Evolutionary conservation across 768 basidiomycete species (phyloP).

Genomic region (Suillus discolor): DNA sequence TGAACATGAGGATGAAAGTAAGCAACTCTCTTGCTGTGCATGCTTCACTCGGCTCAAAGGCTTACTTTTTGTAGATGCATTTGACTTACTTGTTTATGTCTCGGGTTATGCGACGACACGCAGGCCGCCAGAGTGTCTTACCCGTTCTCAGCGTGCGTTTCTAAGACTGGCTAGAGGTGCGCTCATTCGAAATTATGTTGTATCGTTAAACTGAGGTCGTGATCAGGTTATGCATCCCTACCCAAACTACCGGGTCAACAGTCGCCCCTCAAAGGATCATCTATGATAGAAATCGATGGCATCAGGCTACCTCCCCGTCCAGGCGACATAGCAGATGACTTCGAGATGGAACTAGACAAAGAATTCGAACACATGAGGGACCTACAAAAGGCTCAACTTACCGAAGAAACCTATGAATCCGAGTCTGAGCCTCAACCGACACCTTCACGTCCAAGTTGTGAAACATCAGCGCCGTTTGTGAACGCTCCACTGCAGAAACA

Average conservation of each 20-base stretch:
- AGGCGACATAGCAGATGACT: constrained; percentile 60
- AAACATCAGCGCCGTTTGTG: constrained; percentile 10
- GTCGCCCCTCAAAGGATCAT: constrained; percentile 17
- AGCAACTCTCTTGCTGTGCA: background rate
- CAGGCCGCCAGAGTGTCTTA: constrained; percentile 58
- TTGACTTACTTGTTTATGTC: constrained; percentile 72
- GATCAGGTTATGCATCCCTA: constrained; percentile 69
- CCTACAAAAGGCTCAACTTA: background rate
- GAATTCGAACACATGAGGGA: constrained; percentile 38
- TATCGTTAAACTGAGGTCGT: constrained; percentile 10
- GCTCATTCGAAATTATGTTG: constrained; percentile 6
- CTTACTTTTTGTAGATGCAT: constrained; percentile 43
- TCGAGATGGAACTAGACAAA: constrained; percentile 58
- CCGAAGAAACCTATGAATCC: constrained; percentile 5
- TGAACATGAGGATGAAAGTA: constrained; percentile 30
- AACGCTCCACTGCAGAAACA: constrained; percentile 48
- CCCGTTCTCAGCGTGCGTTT: constrained; percentile 77
- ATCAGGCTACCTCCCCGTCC: constrained; percentile 60
- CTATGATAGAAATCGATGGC: constrained; percentile 31
- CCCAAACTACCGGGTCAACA: constrained; percentile 52
- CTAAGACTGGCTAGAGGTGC: constrained; percentile 77
- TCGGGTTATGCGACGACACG: constrained; percentile 76
- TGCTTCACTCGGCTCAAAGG: constrained; percentile 3
- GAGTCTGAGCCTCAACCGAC: constrained; percentile 19
- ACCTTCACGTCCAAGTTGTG: constrained; percentile 19